Evolutionary conservation across 2,329 filamentous ascomycete genomes (phyloP), one percentile per base, ranked within the genome.

Genomic region (Chrysoporthe austroafricana): DNA sequence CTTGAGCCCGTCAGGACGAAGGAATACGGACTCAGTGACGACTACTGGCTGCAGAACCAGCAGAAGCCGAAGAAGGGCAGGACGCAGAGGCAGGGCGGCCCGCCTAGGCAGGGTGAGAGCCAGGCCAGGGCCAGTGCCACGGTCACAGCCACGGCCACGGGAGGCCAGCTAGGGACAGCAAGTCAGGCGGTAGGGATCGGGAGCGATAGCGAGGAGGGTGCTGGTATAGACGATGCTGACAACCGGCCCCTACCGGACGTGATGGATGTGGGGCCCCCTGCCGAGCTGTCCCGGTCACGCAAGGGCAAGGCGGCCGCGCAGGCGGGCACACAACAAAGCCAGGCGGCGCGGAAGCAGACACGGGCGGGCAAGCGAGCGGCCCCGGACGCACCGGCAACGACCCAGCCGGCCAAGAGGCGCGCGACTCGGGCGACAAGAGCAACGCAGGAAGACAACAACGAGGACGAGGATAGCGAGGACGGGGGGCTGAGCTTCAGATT

Each of bases 1-100:
- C 80, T 97, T 4, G 88, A 92, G 71, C 89, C 93, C 76, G 91
- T 89, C 32, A 88, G 87, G 73, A 85, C 85, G 61, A 92, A 92
- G 72, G 87, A 88, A 48, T 91, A 90, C 74, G 91, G 91, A 2
- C 86, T 94, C 36, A 90, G 91, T 0, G 91, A 94, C 62, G 86
- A 90, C 58, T 93, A 94, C 79, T 95, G 92, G 89, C 82, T 91
- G 1, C 86, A 91, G 21, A 83, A 85, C 69, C 80, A 83, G 68
- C 73, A 78, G 70, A 16, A 61, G 63, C 34, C 74, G 13, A 78
- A 72, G 63, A 77, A 75, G 62, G 63, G 72, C 64, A 68, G 71
- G n/a, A 69, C 71, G 6, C 68, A 71, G 44, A 73, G 70, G 52
- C 69, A 68, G 59, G 14, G 26, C 14, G 32, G 61, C 3, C 42